Percentiles rank a stretch among this genome's conserved stretches.
These are phyloP conservation scores for Lactifluus hygrophoroides DNA, from an alignment of 768 basidiomycete species.

Conservation along the genomic window DNA sequence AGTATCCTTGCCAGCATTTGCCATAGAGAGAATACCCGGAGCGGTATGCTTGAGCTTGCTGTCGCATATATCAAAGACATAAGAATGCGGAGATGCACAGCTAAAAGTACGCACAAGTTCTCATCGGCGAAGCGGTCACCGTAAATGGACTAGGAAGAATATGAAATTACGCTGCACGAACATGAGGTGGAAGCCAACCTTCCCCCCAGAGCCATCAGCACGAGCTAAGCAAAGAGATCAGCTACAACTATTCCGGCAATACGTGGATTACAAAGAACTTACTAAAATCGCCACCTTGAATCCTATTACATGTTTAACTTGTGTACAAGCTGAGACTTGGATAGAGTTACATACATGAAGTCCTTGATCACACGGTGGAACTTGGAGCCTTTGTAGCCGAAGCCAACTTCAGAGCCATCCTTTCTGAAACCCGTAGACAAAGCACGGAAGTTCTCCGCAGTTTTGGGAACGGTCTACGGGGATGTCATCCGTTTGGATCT, in stretches of 20 bases:
- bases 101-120: constrained; percentile 63
- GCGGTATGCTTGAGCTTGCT: constrained; percentile 95
- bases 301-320: constrained; percentile 39
- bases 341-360: constrained; percentile 55
- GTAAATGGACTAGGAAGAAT: constrained; percentile 63
- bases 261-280: constrained; percentile 28
- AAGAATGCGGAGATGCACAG: neutral
- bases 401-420: constrained; percentile 61
- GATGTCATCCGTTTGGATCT: neutral
- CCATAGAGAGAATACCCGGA: constrained; percentile 87
- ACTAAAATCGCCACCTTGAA: constrained; percentile 99
- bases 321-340: constrained; percentile 20
- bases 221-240: constrained; percentile 38
- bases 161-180: neutral
- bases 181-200: constrained; percentile 38
- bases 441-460: constrained; percentile 95
- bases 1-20: constrained; percentile 87
- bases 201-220: constrained; percentile 87
- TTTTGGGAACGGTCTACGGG: constrained; percentile 84
- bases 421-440: constrained; percentile 77
- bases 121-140: constrained; percentile 89
- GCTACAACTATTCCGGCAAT: constrained; percentile 10
- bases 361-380: constrained; percentile 96
- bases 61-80: neutral
- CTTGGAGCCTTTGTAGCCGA: constrained; percentile 89